Conservation (phyloP, 2,329 filamentous ascomycete species). For the Metarhizium robertsii region DNA sequence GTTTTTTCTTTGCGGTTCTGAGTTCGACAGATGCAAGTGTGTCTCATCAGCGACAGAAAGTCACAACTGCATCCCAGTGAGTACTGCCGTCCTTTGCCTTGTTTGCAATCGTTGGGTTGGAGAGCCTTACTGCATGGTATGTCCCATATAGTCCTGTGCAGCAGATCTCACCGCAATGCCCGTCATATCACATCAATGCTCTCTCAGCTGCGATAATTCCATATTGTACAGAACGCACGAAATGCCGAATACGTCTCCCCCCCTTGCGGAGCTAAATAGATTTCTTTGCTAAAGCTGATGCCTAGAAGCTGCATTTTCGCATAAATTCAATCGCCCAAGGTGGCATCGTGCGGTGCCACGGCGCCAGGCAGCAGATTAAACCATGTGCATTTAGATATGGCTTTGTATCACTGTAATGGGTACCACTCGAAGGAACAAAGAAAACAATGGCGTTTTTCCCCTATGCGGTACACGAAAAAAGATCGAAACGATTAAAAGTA, state of each 20-base stretch:
- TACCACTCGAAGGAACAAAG: too few species aligned
- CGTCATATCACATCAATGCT: neutral
- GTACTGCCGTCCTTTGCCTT: neutral
- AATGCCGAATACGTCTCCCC: neutral
- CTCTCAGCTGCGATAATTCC: neutral
- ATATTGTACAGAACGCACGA: neutral
- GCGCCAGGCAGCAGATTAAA: neutral
- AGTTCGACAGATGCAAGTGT: neutral
- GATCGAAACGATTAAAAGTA: too few species aligned
- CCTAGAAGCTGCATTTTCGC: neutral
- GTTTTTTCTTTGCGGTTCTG: neutral
- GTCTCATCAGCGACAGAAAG: neutral
- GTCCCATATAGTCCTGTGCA: neutral
- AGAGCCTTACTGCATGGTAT: neutral
- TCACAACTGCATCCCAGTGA: neutral
- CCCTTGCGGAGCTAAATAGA: neutral
- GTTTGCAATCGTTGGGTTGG: neutral
- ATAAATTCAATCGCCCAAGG: neutral
- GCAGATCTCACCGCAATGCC: neutral
- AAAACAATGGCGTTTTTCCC: too few species aligned
- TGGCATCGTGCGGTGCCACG: neutral
- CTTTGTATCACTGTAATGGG: too few species aligned
- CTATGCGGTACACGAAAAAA: too few species aligned
- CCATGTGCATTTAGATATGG: neutral
- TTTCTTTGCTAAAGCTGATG: neutral